These are phyloP conservation scores for Mangifera indica DNA, from an alignment of 345 rosid species.

Conservation along the genomic window DNA sequence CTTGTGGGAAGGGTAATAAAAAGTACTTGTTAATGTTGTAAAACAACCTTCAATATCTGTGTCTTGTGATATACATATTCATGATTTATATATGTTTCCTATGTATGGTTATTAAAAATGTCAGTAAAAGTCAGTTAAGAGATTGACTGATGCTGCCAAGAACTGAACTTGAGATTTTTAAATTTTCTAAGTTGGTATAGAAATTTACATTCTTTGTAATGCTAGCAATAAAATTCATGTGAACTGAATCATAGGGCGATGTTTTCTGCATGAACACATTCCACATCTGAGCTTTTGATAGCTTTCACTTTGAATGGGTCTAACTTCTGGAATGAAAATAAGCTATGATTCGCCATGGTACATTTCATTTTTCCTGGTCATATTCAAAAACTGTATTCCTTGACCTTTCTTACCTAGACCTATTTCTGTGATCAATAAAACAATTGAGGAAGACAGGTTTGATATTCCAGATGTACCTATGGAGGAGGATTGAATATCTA, in stretches of 20 bases:
- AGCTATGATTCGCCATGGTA: not conserved
- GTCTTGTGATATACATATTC: not conserved
- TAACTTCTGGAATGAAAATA: not conserved
- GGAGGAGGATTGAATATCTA: constrained; percentile 74
- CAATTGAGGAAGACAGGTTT: constrained; percentile 82
- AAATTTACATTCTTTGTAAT: no score
- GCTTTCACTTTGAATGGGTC: not conserved
- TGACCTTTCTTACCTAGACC: constrained; percentile 56
- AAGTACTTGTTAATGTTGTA: not conserved
- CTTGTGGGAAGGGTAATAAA: not conserved
- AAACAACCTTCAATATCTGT: not conserved
- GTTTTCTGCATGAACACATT: not conserved
- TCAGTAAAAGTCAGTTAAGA: not conserved
- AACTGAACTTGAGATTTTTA: no score
- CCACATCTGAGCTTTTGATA: not conserved
- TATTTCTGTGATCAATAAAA: constrained; percentile 57
- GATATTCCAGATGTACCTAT: constrained; percentile 97
- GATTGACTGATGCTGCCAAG: not conserved
- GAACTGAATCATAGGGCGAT: not conserved
- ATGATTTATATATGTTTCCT: no score
- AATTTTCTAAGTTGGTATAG: no score
- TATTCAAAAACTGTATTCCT: constrained; percentile 33
- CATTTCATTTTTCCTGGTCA: not conserved
- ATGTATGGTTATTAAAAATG: no score
- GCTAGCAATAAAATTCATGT: no score